Conservation (phyloP, 2,329 filamentous ascomycete genomes). For the Scytalidium sp. region DNA sequence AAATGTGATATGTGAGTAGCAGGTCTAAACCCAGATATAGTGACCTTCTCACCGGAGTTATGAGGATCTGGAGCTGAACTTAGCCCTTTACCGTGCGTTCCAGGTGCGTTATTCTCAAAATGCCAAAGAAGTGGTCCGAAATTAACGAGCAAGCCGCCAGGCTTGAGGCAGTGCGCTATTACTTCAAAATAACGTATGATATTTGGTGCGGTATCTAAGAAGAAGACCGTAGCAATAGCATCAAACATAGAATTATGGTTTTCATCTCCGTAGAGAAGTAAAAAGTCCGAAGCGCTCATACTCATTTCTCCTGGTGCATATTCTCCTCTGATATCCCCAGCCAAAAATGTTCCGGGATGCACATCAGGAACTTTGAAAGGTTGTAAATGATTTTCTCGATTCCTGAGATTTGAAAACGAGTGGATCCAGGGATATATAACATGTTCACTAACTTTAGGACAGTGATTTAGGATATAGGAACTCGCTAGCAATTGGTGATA, state of each 20-base stretch:
- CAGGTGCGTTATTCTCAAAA: constrained; percentile 73
- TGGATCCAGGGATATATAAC: constrained; percentile 82
- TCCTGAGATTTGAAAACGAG: constrained; percentile 81
- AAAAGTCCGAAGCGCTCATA: constrained; percentile 92
- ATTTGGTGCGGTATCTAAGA: constrained; percentile 96
- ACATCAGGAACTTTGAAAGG: constrained; percentile 77
- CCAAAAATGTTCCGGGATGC: constrained; percentile 60
- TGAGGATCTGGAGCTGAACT: constrained; percentile 49
- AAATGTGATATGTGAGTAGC: constrained; percentile 3
- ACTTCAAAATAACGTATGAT: constrained; percentile 86
- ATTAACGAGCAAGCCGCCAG: constrained; percentile 83
- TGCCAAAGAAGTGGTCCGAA: constrained; percentile 93
- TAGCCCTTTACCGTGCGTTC: constrained; percentile 45
- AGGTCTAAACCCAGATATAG: not conserved
- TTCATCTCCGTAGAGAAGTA: constrained; percentile 73
- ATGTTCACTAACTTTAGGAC: constrained; percentile 57
- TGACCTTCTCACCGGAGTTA: constrained; percentile 34
- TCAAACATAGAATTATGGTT: constrained; percentile 65
- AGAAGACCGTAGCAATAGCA: constrained; percentile 87
- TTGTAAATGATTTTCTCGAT: constrained; percentile 70
- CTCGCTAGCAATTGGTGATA: constrained; percentile 95
- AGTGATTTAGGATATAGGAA: constrained; percentile 70
- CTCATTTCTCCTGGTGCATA: constrained; percentile 64
- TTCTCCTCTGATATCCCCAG: constrained; percentile 21
- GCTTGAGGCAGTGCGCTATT: constrained; percentile 71